Conservation (phyloP, 1,284 basidiomycete species). For the Peniophora sp. region DNA sequence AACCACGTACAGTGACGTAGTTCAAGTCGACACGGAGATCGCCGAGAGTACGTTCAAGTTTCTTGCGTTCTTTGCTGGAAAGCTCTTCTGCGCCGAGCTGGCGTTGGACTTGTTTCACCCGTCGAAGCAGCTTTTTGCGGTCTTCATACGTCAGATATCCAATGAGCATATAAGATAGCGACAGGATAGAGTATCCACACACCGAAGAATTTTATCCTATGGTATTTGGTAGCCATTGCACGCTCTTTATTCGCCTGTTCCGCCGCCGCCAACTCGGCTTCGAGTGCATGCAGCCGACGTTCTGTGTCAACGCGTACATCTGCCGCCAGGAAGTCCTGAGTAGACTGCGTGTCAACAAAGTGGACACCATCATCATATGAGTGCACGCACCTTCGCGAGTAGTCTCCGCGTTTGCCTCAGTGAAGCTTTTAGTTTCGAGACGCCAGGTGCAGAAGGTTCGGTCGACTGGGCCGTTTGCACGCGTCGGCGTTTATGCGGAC, state of each 20-base stretch:
- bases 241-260: constrained; percentile 59
- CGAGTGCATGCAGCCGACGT: constrained; percentile 64
- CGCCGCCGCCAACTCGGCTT: constrained; percentile 65
- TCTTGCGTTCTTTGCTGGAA: constrained; percentile 23
- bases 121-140: constrained; percentile 72
- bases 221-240: constrained; percentile 67
- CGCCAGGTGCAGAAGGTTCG: constrained; percentile 34
- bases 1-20: constrained; percentile 63
- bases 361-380: not conserved
- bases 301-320: constrained; percentile 74
- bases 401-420: constrained; percentile 74
- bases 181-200: constrained; percentile 18
- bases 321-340: constrained; percentile 68
- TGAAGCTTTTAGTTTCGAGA: constrained; percentile 75
- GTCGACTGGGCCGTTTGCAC: constrained; percentile 5
- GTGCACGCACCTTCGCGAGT: constrained; percentile 56
- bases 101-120: constrained; percentile 58
- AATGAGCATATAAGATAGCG: not conserved
- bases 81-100: constrained; percentile 29
- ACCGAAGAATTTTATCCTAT: constrained; percentile 89
- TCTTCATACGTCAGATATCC: constrained; percentile 33
- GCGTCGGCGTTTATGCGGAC: constrained; percentile 3
- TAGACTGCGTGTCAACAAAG: not conserved
- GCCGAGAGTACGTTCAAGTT: constrained; percentile 41
- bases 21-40: constrained; percentile 74